Conservation (phyloP, 164 flowering plant species). For the Magnolia officinalis region DNA sequence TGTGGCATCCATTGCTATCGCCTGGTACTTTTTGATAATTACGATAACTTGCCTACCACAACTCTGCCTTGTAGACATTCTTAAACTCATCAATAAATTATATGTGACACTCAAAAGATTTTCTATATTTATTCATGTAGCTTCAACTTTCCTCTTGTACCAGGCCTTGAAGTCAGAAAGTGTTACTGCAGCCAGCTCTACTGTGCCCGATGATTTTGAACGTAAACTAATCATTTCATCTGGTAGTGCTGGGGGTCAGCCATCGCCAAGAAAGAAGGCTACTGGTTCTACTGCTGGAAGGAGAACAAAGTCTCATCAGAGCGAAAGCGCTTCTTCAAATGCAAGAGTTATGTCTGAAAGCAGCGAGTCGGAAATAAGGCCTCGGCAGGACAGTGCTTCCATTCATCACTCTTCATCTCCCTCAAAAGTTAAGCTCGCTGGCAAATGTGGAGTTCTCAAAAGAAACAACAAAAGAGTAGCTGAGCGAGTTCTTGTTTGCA, state of each 20-base stretch:
- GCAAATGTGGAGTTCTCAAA: constrained; percentile 45
- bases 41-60: background rate
- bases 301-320: constrained; percentile 56
- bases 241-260: constrained; percentile 38
- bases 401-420: constrained; percentile 35
- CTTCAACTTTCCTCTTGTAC: constrained; percentile 1
- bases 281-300: constrained; percentile 36
- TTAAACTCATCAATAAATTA: background rate
- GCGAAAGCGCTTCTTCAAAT: constrained; percentile 84
- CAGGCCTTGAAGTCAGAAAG: constrained; percentile 60
- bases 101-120: background rate
- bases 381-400: constrained; percentile 33
- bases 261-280: constrained; percentile 38
- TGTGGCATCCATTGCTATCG: constrained; percentile 79
- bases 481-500: constrained; percentile 57
- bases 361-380: constrained; percentile 70
- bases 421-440: constrained; percentile 38
- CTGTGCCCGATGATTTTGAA: constrained; percentile 30
- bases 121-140: background rate
- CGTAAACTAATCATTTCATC: constrained; percentile 43
- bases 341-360: constrained; percentile 63
- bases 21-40: constrained; percentile 39
- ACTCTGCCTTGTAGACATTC: background rate
- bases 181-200: constrained; percentile 29
- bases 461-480: constrained; percentile 78